Conservation (phyloP, 2,329 filamentous ascomycete species). For the Fusarium anthophilum region DNA sequence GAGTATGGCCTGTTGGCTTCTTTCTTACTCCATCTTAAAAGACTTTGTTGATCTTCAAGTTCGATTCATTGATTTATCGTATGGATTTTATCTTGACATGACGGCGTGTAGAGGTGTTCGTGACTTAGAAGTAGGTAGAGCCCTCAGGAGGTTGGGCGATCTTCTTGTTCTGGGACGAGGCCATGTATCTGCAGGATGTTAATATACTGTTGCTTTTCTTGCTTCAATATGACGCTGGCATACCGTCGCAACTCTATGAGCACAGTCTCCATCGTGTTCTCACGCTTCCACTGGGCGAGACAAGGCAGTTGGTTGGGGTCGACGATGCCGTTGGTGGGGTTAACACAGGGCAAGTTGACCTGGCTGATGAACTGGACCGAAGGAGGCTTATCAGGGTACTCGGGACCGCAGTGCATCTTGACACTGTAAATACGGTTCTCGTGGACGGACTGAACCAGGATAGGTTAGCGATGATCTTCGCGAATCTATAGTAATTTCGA, state of each 20-base stretch:
- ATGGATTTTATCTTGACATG: slow-evolving; percentile 14
- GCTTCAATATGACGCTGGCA: slow-evolving; percentile 26
- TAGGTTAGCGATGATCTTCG: slow-evolving; percentile 14
- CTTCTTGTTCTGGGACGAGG: slow-evolving; percentile 90
- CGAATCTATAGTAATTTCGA: not conserved
- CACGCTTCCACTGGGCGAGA: slow-evolving; percentile 87
- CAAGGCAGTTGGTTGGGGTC: slow-evolving; percentile 86
- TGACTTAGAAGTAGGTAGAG: slow-evolving; percentile 57
- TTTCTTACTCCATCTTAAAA: slow-evolving; percentile 20
- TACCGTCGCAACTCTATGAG: slow-evolving; percentile 86
- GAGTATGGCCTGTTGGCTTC: slow-evolving; percentile 27
- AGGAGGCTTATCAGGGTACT: slow-evolving; percentile 90
- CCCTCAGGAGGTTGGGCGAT: slow-evolving; percentile 93
- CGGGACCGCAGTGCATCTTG: slow-evolving; percentile 91
- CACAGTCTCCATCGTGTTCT: slow-evolving; percentile 95
- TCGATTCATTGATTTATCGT: slow-evolving; percentile 3
- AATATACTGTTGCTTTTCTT: not conserved
- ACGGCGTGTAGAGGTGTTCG: not conserved
- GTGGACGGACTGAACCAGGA: slow-evolving; percentile 76
- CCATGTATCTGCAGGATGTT: slow-evolving; percentile 79
- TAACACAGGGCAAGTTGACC: slow-evolving; percentile 96
- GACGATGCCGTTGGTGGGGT: slow-evolving; percentile 81
- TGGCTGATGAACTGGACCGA: slow-evolving; percentile 92
- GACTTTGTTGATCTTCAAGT: slow-evolving; percentile 11
- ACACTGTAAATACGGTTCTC: slow-evolving; percentile 99